These are phyloP conservation scores for Santalum album DNA, from an alignment of 164 flowering plant species.

Conservation along the genomic window DNA sequence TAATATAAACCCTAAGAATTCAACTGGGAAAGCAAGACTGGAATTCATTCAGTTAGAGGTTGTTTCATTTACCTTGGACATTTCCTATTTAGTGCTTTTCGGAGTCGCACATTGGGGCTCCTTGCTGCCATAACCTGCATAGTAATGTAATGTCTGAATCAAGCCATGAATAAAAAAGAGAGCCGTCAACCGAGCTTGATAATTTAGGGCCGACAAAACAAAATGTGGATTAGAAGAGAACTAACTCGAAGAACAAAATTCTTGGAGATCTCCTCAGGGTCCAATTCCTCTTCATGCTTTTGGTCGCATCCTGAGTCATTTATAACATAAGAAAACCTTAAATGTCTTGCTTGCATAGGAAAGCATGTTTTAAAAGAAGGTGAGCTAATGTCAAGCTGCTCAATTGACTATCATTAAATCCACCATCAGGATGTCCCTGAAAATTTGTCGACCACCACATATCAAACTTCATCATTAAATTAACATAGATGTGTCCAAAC, in stretches of 20 bases:
- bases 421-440: too few relatives aligned
- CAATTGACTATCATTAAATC: neutral
- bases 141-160: too few relatives aligned
- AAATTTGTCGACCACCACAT: too few relatives aligned
- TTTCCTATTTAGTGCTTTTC: conserved; percentile 33
- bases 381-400: neutral
- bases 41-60: neutral
- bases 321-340: too few relatives aligned
- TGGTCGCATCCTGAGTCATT: conserved; percentile 91
- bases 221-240: neutral
- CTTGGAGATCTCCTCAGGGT: conserved; percentile 60
- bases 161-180: too few relatives aligned
- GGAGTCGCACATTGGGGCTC: conserved; percentile 66
- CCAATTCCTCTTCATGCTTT: conserved; percentile 77
- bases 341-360: too few relatives aligned
- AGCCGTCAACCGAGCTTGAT: too few relatives aligned
- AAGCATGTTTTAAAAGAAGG: too few relatives aligned
- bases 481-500: too few relatives aligned
- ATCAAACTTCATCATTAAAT: too few relatives aligned
- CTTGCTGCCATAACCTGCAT: conserved; percentile 93
- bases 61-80: conserved; percentile 28
- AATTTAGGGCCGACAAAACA: too few relatives aligned
- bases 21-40: neutral
- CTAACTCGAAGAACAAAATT: conserved; percentile 78
- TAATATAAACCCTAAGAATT: neutral